Evolutionary conservation across 1,284 basidiomycete genomes (phyloP), one percentile per base, ranked within the genome.

Genomic region (Sanguinoderma infundibulare): DNA sequence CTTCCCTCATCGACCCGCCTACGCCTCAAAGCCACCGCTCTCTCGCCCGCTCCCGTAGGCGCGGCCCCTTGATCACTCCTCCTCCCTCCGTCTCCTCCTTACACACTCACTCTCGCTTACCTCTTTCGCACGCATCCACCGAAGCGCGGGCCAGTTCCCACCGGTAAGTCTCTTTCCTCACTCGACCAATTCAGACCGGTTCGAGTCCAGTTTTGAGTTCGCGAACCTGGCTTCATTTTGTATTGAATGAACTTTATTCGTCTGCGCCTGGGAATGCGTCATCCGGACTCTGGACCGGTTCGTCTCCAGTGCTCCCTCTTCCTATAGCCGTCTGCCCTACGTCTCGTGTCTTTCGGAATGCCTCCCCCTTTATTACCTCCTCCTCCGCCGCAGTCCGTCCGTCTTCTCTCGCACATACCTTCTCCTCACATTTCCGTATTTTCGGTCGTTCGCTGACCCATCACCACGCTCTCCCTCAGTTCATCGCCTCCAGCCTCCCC

Each of bases 221-320:
- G 51, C 53, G 40, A 57, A 58, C 59, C 63, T 61, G 56, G 46
- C 53, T 62, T 36, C 36, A 30, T 56, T 60, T 57, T 57, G 51
- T 61, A 59, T 54, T 56, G 40, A 44, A 42, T 55, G 62, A 74
- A 73, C 70, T 60, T 61, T 69, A 69, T 69, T 64, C 69, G 64
- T 64, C 52, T 59, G 52, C 40, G 52, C 55, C 64, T 63, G 63
- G 59, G 60, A 65, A 59, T 32, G 62, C 60, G 59, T 64, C 57
- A 60, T 60, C 63, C 61, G 66, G 68, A 57, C 44, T 65, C 65
- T 70, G 66, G 67, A 59, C 64, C 67, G 67, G 65, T 68, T 63
- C 63, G 56, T 59, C 61, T 65, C 55, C 40, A 55, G 66, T 69
- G 66, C 59, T 52, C 60, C 47, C 36, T 26, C 55, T 54, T 55